Conservation (phyloP, 2,329 filamentous ascomycete species). For the Bertia moriformis region DNA sequence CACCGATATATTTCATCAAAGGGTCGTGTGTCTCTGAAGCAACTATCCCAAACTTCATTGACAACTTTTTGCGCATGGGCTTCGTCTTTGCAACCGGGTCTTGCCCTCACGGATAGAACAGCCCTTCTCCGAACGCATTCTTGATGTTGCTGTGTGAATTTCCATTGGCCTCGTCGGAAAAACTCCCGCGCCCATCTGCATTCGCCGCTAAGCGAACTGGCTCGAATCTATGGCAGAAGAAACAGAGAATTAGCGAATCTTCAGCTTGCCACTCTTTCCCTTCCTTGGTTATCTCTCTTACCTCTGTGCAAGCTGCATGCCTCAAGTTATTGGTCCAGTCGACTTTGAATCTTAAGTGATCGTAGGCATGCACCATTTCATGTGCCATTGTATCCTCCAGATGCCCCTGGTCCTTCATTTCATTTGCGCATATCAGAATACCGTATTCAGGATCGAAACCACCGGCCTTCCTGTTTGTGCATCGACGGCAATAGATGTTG, state of each 20-base stretch:
- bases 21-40: slow-evolving; percentile 57
- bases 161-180: slow-evolving; percentile 52
- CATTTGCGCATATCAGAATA: slow-evolving; percentile 58
- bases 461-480: slow-evolving; percentile 32
- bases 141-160: slow-evolving; percentile 56
- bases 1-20: slow-evolving; percentile 63
- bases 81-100: slow-evolving; percentile 51
- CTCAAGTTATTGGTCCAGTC: slow-evolving; percentile 42
- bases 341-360: slow-evolving; percentile 56
- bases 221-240: slow-evolving; percentile 39
- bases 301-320: slow-evolving; percentile 60
- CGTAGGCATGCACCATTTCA: slow-evolving; percentile 64
- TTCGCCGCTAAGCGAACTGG: slow-evolving; percentile 55
- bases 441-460: slow-evolving; percentile 56
- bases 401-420: slow-evolving; percentile 47
- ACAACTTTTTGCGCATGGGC: slow-evolving; percentile 53
- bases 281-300: slow-evolving; percentile 13
- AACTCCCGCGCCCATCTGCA: slow-evolving; percentile 59
- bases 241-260: neutral
- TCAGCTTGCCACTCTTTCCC: no score
- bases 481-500: slow-evolving; percentile 52
- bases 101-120: slow-evolving; percentile 41
- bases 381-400: slow-evolving; percentile 61
- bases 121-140: slow-evolving; percentile 55
- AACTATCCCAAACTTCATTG: slow-evolving; percentile 67